Conservation (phyloP, 2,329 filamentous ascomycete genomes). For the Stachybotrys chlorohalonatus region DNA sequence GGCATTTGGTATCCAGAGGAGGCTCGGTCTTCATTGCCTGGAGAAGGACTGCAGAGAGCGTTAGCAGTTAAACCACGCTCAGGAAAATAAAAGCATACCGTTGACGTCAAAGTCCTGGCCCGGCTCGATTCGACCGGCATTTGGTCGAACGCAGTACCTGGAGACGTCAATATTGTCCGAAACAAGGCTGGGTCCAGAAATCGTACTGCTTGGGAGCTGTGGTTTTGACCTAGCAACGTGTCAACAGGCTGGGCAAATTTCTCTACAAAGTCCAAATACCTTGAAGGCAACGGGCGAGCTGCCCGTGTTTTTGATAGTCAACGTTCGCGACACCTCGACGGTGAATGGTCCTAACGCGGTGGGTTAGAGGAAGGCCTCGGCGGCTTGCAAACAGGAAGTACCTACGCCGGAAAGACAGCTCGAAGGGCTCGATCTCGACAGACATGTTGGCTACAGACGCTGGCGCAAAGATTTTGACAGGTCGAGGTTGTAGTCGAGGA, state of each 20-base stretch:
- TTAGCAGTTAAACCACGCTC: not conserved
- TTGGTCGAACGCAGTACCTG: constrained; percentile 95
- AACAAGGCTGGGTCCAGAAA: constrained; percentile 6
- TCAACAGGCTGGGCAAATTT: constrained; percentile 5
- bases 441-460: constrained; percentile 57
- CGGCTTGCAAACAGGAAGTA: constrained; percentile 12
- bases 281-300: constrained; percentile 59
- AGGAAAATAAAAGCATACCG: constrained; percentile 44
- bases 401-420: constrained; percentile 91
- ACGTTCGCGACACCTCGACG: constrained; percentile 53
- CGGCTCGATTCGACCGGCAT: constrained; percentile 91
- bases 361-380: not conserved
- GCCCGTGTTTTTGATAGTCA: constrained; percentile 58
- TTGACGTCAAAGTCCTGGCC: constrained; percentile 86
- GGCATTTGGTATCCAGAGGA: constrained; percentile 75
- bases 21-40: constrained; percentile 98
- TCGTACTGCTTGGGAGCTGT: constrained; percentile 96
- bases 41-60: constrained; percentile 59
- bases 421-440: constrained; percentile 82
- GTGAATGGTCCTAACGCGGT: constrained; percentile 51
- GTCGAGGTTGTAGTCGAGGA: not conserved
- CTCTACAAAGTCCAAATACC: constrained; percentile 26
- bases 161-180: constrained; percentile 7
- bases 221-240: constrained; percentile 75
- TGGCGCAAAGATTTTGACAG: not conserved